Evolutionary conservation across 345 rosid species (phyloP).

Genomic region (Psidium friedrichsthalianum): DNA sequence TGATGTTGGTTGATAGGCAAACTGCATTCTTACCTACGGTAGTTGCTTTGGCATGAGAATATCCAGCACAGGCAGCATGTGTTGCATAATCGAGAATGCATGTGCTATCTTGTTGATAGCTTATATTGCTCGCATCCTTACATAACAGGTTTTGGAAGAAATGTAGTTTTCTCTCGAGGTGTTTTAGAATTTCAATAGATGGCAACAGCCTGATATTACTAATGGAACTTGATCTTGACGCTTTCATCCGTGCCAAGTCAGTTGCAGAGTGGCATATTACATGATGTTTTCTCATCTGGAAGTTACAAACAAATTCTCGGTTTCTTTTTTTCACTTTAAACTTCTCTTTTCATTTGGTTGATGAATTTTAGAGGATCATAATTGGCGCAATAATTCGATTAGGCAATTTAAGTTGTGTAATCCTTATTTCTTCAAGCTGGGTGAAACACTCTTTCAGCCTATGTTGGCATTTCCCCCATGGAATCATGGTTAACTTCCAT

Average conservation of each 20-base stretch:
- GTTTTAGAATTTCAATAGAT: background rate
- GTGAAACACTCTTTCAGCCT: background rate
- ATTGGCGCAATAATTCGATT: background rate
- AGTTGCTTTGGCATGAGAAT: background rate
- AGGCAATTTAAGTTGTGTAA: background rate
- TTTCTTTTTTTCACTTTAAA: background rate
- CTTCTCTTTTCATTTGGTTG: background rate
- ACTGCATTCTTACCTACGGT: background rate
- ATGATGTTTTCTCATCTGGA: background rate
- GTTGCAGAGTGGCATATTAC: background rate
- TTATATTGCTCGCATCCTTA: background rate
- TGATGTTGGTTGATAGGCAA: background rate
- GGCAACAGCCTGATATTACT: background rate
- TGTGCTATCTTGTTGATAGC: slow-evolving; percentile 2
- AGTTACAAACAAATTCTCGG: background rate
- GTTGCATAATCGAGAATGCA: background rate
- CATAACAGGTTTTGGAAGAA: background rate
- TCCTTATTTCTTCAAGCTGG: background rate
- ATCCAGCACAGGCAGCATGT: background rate
- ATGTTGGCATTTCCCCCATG: background rate
- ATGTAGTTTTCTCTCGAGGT: background rate
- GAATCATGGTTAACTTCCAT: background rate
- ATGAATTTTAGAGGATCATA: background rate
- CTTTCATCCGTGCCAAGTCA: background rate
- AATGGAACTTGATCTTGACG: background rate